Percentiles rank a stretch among this genome's conserved stretches.
phyloP scores from a whole-genome alignment of 306 rosid species.

The Lotus japonicus region DNA sequence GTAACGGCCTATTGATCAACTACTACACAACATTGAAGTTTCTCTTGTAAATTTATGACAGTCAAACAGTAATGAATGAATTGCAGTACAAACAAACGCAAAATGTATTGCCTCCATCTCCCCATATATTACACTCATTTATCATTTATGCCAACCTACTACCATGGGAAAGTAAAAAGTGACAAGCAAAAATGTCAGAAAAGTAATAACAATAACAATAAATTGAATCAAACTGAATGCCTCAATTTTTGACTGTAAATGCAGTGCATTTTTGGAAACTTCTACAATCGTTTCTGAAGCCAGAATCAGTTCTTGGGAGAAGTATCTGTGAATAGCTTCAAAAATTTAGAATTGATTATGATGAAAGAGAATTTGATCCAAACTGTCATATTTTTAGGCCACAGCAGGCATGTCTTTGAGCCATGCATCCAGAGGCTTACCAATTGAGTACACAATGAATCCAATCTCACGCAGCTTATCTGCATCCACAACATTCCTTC shows the following conservation, averaged over 20 bases:
- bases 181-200: constrained; percentile 9
- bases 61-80: constrained; percentile 21
- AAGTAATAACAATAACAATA: background rate
- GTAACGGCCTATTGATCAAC: constrained; percentile 18
- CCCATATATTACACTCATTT: constrained; percentile 13
- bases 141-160: constrained; percentile 18
- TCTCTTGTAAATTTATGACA: constrained; percentile 28
- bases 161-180: constrained; percentile 27
- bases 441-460: constrained; percentile 82
- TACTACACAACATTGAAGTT: background rate
- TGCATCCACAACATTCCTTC: constrained; percentile 55
- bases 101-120: constrained; percentile 30
- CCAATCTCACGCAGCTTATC: constrained; percentile 76
- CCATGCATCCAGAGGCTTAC: constrained; percentile 90
- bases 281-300: too few relatives aligned
- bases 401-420: constrained; percentile 92
- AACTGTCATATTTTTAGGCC: constrained; percentile 46
- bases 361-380: too few relatives aligned
- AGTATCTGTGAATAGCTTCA: too few relatives aligned
- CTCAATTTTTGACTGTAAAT: constrained; percentile 13
- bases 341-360: too few relatives aligned
- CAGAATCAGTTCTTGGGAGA: too few relatives aligned
- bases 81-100: constrained; percentile 30
- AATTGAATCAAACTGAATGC: constrained; percentile 35
- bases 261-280: too few relatives aligned